phyloP scores from a whole-genome alignment of 768 basidiomycete genomes.

The Suillus subluteus region DNA sequence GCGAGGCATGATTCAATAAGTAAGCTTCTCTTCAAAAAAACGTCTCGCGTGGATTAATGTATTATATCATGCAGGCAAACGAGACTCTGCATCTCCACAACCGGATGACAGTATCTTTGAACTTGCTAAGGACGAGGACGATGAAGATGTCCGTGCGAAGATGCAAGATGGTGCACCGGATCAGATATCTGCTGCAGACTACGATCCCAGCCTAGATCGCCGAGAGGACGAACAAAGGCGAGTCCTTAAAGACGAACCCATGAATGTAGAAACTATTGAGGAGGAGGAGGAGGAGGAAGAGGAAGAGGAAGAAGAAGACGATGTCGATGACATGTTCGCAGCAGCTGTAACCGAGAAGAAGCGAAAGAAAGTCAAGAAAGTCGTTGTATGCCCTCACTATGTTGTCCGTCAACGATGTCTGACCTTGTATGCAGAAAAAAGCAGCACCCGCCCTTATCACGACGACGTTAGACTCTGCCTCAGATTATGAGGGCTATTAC shows the following conservation, averaged over 20 bases:
- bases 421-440: slow-evolving; percentile 41
- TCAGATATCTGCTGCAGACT: slow-evolving; percentile 91
- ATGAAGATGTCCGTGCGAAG: slow-evolving; percentile 49
- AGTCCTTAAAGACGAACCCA: slow-evolving; percentile 44
- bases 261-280: slow-evolving; percentile 47
- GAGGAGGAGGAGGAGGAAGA: slow-evolving; percentile 35
- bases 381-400: slow-evolving; percentile 43
- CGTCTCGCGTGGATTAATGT: slow-evolving; percentile 4
- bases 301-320: slow-evolving; percentile 73
- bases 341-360: slow-evolving; percentile 52
- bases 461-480: slow-evolving; percentile 84
- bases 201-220: slow-evolving; percentile 83
- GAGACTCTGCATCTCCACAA: slow-evolving; percentile 59
- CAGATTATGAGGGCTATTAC: slow-evolving; percentile 96
- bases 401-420: slow-evolving; percentile 8
- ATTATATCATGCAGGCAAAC: slow-evolving; percentile 40
- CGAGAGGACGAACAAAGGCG: slow-evolving; percentile 82
- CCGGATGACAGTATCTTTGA: slow-evolving; percentile 65
- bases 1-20: slow-evolving; percentile 26
- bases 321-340: slow-evolving; percentile 96
- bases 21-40: slow-evolving; percentile 15
- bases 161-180: slow-evolving; percentile 53
- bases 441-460: slow-evolving; percentile 67
- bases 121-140: slow-evolving; percentile 66
- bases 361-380: slow-evolving; percentile 64